Percentiles rank a stretch among this genome's conserved stretches.
Evolutionary conservation across 352 stramenopile species (phyloP).

Genomic region (Saprolegnia diclina): DNA sequence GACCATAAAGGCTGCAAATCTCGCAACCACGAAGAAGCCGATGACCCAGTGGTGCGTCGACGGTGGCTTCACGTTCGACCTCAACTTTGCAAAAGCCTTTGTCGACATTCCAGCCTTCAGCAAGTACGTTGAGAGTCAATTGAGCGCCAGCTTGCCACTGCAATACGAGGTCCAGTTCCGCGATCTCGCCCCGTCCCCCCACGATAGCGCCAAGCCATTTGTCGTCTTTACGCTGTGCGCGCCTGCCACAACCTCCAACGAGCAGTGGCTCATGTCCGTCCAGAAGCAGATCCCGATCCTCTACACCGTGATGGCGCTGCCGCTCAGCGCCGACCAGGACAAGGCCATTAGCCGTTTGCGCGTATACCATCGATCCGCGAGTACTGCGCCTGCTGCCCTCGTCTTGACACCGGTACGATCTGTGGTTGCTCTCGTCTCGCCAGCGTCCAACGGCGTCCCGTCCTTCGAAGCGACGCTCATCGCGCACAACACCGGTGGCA

Average conservation of each 20-base stretch:
- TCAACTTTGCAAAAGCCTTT: constrained; percentile 4
- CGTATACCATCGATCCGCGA: background rate
- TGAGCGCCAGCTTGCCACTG: background rate
- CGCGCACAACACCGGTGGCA: constrained; percentile 3
- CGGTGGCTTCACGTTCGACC: constrained; percentile 12
- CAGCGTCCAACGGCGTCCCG: constrained; percentile 12
- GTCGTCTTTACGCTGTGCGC: constrained; percentile 6
- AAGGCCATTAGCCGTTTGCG: background rate
- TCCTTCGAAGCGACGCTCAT: background rate
- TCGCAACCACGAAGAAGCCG: background rate
- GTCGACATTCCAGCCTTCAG: background rate
- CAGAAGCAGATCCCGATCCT: background rate
- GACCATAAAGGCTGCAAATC: background rate
- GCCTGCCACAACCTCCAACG: background rate
- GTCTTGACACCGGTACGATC: background rate
- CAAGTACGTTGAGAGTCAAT: constrained; percentile 1
- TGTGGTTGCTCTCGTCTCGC: background rate
- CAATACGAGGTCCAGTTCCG: background rate
- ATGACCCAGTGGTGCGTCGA: constrained; percentile 4
- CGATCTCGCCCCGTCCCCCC: constrained; percentile 2
- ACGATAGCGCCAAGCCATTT: background rate
- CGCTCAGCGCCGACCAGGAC: background rate
- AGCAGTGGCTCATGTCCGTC: constrained; percentile 1
- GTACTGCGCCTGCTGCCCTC: background rate
- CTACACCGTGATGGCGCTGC: background rate